Percentiles rank a stretch among this genome's conserved stretches.
phyloP scores from a whole-genome alignment of 2,329 filamentous ascomycete genomes.

The Fusarium pseudoanthophilum region DNA sequence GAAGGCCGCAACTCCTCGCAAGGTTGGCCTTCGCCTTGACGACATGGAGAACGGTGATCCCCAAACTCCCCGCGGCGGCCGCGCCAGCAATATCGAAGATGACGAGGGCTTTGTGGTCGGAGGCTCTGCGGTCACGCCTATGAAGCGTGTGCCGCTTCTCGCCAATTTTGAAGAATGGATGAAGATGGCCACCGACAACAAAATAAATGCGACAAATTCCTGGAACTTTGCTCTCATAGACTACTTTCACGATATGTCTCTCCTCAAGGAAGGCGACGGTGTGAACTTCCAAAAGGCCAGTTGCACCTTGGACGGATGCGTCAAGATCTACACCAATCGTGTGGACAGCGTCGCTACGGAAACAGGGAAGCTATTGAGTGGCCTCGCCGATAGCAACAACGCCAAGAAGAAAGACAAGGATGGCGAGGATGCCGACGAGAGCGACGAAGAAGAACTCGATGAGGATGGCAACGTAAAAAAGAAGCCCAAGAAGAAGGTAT shows the following conservation, averaged over 20 bases:
- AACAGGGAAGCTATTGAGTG: constrained; percentile 93
- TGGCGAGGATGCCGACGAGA: constrained; percentile 74
- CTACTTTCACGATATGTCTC: constrained; percentile 99
- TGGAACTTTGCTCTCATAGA: constrained; percentile 99
- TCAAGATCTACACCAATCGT: constrained; percentile 98
- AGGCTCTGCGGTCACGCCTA: constrained; percentile 85
- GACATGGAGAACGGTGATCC: constrained; percentile 69
- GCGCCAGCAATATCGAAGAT: constrained; percentile 54
- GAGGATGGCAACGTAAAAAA: constrained; percentile 69
- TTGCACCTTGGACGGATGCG: constrained; percentile 95
- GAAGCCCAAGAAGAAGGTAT: constrained; percentile 80
- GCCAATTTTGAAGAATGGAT: constrained; percentile 99
- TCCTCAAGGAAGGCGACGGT: constrained; percentile 93
- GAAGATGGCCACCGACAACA: constrained; percentile 99
- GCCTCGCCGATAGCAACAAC: constrained; percentile 86
- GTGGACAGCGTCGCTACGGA: constrained; percentile 98
- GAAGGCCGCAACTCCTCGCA: constrained; percentile 74
- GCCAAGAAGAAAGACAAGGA: constrained; percentile 77
- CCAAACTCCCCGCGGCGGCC: constrained; percentile 59
- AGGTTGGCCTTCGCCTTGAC: constrained; percentile 67
- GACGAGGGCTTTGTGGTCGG: constrained; percentile 73
- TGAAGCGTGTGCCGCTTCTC: constrained; percentile 94
- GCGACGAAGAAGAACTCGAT: constrained; percentile 71
- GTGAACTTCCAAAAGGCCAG: constrained; percentile 99
- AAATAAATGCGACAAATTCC: constrained; percentile 97